Conservation (phyloP, 2,329 filamentous ascomycete genomes). For the Penicillium sclerotigenum region DNA sequence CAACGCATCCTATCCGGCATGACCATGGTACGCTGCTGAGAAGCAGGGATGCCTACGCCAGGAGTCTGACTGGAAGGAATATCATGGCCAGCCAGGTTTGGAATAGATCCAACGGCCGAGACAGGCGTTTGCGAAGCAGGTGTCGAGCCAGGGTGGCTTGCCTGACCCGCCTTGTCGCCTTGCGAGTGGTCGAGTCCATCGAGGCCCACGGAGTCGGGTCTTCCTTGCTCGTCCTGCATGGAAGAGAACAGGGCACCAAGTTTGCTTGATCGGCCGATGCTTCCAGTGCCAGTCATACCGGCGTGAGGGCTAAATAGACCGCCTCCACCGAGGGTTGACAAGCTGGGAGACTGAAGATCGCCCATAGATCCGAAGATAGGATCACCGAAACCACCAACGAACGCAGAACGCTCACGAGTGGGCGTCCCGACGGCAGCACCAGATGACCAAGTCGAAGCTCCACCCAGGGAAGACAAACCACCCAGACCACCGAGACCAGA, state of each 20-base stretch:
- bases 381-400: slow-evolving; percentile 53
- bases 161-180: slow-evolving; percentile 31
- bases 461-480: slow-evolving; percentile 54
- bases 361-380: slow-evolving; percentile 70
- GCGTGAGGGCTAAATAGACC: slow-evolving; percentile 63
- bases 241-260: slow-evolving; percentile 82
- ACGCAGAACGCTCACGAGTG: slow-evolving; percentile 53
- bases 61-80: slow-evolving; percentile 34
- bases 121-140: slow-evolving; percentile 37
- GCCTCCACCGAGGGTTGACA: slow-evolving; percentile 40
- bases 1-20: slow-evolving; percentile 99
- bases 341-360: slow-evolving; percentile 61
- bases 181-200: slow-evolving; percentile 46
- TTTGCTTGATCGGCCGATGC: slow-evolving; percentile 73
- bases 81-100: slow-evolving; percentile 32
- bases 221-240: slow-evolving; percentile 62
- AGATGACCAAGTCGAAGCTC: slow-evolving; percentile 49
- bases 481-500: slow-evolving; percentile 54
- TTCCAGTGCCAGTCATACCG: slow-evolving; percentile 56
- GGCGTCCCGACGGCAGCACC: slow-evolving; percentile 74
- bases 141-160: slow-evolving; percentile 29
- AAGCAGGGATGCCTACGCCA: slow-evolving; percentile 61
- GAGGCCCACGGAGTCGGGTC: slow-evolving; percentile 60
- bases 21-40: slow-evolving; percentile 84
- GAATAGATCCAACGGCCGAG: slow-evolving; percentile 35